Evolutionary conservation across 202 grass and related monocot genomes (phyloP).

Genomic region (Dendrocalamus latiflorus): DNA sequence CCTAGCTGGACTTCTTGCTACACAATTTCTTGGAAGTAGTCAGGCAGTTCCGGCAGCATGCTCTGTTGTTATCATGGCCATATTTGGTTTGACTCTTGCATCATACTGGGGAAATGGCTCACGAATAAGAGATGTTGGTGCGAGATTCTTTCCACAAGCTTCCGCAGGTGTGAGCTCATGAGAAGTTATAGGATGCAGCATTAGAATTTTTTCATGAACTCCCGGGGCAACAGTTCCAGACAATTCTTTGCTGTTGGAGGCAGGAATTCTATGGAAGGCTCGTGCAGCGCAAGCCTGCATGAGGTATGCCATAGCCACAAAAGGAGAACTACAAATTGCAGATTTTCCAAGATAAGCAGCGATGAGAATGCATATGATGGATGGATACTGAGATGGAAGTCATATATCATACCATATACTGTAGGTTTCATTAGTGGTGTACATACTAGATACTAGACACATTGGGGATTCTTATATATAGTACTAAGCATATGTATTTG

Average conservation of each 20-base stretch:
- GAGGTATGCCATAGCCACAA: not conserved
- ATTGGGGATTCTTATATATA: not conserved
- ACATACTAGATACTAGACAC: slow-evolving; percentile 11
- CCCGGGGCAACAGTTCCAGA: not conserved
- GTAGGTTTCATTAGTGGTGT: slow-evolving; percentile 1
- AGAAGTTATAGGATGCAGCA: not conserved
- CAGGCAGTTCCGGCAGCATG: slow-evolving; percentile 90
- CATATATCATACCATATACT: not conserved
- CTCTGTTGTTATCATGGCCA: slow-evolving; percentile 86
- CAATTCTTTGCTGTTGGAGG: not conserved
- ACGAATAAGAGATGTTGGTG: slow-evolving; percentile 46
- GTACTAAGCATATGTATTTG: not conserved
- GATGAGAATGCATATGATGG: not conserved
- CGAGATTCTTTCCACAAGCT: slow-evolving; percentile 8
- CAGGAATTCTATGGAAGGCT: no score
- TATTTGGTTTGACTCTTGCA: slow-evolving; percentile 80
- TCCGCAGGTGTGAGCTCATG: slow-evolving; percentile 16
- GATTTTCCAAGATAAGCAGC: slow-evolving; percentile 5
- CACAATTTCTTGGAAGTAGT: slow-evolving; percentile 79
- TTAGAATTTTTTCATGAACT: not conserved
- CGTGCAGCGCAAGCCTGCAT: not conserved
- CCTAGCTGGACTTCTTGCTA: slow-evolving; percentile 79
- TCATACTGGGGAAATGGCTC: slow-evolving; percentile 76
- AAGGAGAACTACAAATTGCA: not conserved
- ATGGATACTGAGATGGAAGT: not conserved